These are phyloP conservation scores for Penicillium rolfsii DNA, from an alignment of 2,329 filamentous ascomycete species.

Conservation along the genomic window DNA sequence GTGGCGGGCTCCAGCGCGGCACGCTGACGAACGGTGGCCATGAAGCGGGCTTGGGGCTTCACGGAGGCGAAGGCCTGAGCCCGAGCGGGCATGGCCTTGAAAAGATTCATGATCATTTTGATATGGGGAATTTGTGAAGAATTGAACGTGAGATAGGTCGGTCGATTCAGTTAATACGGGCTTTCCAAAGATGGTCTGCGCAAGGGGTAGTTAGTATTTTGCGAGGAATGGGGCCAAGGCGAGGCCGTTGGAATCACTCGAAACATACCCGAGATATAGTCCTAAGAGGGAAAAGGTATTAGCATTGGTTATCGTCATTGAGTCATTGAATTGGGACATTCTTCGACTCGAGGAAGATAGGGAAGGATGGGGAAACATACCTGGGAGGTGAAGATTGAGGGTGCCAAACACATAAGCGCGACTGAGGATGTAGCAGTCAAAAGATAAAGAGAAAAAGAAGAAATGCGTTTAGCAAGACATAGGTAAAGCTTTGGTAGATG, in stretches of 20 bases:
- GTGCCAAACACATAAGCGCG: conserved; percentile 84
- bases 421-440: conserved; percentile 47
- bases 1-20: conserved; percentile 79
- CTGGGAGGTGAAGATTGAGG: conserved; percentile 85
- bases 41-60: conserved; percentile 50
- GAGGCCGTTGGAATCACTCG: conserved; percentile 7
- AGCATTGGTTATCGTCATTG: conserved; percentile 5
- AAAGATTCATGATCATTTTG: conserved; percentile 59
- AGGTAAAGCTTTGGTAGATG: conserved; percentile 13
- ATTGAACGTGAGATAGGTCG: conserved; percentile 26
- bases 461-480: conserved; percentile 36
- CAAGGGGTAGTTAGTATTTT: conserved; percentile 23
- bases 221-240: conserved; percentile 8
- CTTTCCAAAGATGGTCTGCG: conserved; percentile 69
- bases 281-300: conserved; percentile 43
- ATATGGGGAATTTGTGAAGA: conserved; percentile 8
- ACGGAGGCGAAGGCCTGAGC: conserved; percentile 49
- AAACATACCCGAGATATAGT: conserved; percentile 65
- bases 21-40: conserved; percentile 71
- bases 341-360: background rate
- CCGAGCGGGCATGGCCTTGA: conserved; percentile 56
- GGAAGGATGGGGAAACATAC: conserved; percentile 53
- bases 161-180: conserved; percentile 58
- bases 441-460: conserved; percentile 21
- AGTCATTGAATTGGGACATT: background rate